phyloP scores from a whole-genome alignment of 495 filamentous ascomycete genomes.

The Penicillium flavigenum region DNA sequence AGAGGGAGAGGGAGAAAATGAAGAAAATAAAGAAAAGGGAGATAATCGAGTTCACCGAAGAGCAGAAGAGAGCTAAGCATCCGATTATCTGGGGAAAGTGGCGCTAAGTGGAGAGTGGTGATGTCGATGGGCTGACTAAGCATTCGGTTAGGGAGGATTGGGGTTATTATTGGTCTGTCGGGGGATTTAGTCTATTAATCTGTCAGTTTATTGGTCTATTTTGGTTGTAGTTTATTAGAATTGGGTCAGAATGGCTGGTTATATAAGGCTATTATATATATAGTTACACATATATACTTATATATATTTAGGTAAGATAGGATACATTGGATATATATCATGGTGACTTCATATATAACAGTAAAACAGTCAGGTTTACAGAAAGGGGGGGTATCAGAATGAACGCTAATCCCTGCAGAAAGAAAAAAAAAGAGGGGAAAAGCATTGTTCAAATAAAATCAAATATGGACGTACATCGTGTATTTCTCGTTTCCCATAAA shows the following conservation, averaged over 20 bases:
- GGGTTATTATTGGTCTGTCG: no score
- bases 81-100: conserved; percentile 14
- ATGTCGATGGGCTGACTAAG: conserved; percentile 5
- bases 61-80: conserved; percentile 6
- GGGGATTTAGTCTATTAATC: no score
- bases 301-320: no score
- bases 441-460: conserved; percentile 5
- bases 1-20: conserved; percentile 6
- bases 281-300: not conserved
- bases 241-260: no score
- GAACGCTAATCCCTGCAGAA: conserved; percentile 4
- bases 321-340: no score
- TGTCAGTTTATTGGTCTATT: no score
- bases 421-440: not conserved
- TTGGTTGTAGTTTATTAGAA: not conserved
- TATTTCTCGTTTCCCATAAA: conserved; percentile 34
- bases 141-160: no score
- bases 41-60: not conserved
- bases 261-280: not conserved
- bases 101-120: conserved; percentile 15
- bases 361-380: not conserved
- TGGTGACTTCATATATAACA: conserved; percentile 1
- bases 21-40: not conserved
- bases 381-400: conserved; percentile 1
- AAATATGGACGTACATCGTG: conserved; percentile 24